Conservation (phyloP, 78 protist species). For the Diacronema lutheri region DNA sequence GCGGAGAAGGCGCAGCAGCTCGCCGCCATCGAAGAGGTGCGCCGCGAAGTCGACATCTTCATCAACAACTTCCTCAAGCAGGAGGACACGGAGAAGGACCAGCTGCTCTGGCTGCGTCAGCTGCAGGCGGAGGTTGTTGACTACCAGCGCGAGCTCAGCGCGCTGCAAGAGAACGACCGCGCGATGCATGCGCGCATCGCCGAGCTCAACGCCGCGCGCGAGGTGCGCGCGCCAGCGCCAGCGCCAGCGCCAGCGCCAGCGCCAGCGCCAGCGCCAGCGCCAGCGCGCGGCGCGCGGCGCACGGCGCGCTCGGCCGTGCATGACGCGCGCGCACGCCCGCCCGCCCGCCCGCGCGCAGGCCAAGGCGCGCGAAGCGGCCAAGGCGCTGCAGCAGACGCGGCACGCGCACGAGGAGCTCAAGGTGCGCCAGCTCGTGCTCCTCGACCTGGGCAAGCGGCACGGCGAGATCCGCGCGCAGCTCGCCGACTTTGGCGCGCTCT, state of each 20-base stretch:
- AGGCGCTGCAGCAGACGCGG: background rate
- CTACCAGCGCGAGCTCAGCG: conserved; percentile 1
- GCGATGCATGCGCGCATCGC: background rate
- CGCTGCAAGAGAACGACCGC: background rate
- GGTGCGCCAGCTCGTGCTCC: conserved; percentile 34
- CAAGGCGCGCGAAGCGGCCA: background rate
- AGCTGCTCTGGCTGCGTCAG: background rate
- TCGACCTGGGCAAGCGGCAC: conserved; percentile 37
- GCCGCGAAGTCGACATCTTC: conserved; percentile 54
- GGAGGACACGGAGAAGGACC: conserved; percentile 29
- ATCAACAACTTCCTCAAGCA: conserved; percentile 52
- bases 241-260: background rate
- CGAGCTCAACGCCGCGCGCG: conserved; percentile 11
- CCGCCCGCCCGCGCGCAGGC: too few species aligned
- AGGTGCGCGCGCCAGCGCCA: conserved; percentile 7
- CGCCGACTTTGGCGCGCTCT: conserved; percentile 18
- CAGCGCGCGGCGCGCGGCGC: too few species aligned
- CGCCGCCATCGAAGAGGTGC: conserved; percentile 28
- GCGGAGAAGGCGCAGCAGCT: background rate
- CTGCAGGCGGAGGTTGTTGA: background rate
- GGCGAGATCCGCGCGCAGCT: conserved; percentile 12
- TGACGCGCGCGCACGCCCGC: too few species aligned
- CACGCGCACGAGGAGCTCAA: conserved; percentile 36
- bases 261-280: too few species aligned
- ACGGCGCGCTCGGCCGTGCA: too few species aligned